Evolutionary conservation across 1,284 basidiomycete species (phyloP).

Genomic region (Ganoderma sinense): DNA sequence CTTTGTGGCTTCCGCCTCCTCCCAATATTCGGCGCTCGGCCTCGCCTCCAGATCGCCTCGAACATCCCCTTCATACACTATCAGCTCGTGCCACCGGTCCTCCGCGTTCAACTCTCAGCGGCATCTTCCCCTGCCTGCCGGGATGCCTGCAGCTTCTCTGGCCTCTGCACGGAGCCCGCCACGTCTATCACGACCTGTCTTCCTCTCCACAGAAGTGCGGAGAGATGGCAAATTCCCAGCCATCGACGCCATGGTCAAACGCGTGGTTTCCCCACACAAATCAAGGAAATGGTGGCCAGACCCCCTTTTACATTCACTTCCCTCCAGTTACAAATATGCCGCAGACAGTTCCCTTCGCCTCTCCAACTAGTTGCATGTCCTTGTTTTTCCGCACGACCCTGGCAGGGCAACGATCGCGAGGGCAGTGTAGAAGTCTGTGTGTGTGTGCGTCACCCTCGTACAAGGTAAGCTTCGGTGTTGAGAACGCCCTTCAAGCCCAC

Average conservation of each 20-base stretch:
- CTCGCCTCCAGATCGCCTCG: not conserved
- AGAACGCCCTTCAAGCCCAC: not conserved
- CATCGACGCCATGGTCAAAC: not conserved
- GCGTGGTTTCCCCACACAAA: not conserved
- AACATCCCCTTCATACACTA: not conserved
- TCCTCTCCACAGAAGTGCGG: not conserved
- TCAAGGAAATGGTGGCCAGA: not conserved
- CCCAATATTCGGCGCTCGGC: not conserved
- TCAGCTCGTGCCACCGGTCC: not conserved
- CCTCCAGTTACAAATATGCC: not conserved
- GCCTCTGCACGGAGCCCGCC: not conserved
- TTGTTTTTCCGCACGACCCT: not conserved
- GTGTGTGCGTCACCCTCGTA: not conserved
- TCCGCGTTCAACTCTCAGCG: not conserved
- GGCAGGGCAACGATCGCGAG: no score
- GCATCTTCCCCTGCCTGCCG: not conserved
- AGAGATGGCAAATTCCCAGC: not conserved
- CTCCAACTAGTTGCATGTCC: not conserved
- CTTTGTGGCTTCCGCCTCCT: conserved; percentile 1
- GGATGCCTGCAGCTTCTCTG: not conserved
- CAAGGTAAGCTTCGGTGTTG: not conserved
- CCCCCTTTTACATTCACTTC: not conserved
- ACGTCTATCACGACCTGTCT: not conserved
- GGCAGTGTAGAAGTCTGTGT: no score
- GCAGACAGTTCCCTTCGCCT: not conserved